Evolutionary conservation across 139 green algal genomes (phyloP).

Genomic region (Chlamydomonas schloesseri): DNA sequence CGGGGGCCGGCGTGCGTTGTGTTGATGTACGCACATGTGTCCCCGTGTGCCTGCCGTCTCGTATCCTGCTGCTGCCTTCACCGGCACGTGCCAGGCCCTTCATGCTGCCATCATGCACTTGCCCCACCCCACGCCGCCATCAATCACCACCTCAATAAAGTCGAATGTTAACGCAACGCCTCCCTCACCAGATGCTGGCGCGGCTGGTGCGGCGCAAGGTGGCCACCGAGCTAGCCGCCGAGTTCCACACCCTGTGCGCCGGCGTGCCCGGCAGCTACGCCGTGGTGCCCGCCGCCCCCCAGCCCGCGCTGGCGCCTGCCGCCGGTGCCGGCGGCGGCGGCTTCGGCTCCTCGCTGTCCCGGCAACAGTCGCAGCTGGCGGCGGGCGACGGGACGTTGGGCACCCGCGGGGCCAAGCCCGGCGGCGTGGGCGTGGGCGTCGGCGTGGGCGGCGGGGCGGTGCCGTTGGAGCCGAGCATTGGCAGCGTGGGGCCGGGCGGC

Average conservation of each 20-base stretch:
- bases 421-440: background rate
- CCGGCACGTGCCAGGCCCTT: no score
- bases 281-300: background rate
- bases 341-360: background rate
- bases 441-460: background rate
- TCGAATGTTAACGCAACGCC: no score
- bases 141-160: no score
- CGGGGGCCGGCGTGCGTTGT: no score
- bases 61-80: no score
- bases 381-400: no score
- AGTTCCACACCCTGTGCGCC: constrained; percentile 20
- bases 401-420: no score
- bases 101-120: no score
- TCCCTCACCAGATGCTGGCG: background rate
- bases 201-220: constrained; percentile 16
- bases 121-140: no score
- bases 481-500: background rate
- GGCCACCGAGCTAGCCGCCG: background rate
- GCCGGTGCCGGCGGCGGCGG: background rate
- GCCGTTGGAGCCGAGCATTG: background rate
- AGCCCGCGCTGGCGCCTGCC: background rate
- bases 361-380: background rate
- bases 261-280: constrained; percentile 32
- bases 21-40: no score
- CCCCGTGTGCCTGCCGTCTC: no score